Base-by-base conservation (phyloP, 345 rosid species). In the Garcia nutans region DNA sequence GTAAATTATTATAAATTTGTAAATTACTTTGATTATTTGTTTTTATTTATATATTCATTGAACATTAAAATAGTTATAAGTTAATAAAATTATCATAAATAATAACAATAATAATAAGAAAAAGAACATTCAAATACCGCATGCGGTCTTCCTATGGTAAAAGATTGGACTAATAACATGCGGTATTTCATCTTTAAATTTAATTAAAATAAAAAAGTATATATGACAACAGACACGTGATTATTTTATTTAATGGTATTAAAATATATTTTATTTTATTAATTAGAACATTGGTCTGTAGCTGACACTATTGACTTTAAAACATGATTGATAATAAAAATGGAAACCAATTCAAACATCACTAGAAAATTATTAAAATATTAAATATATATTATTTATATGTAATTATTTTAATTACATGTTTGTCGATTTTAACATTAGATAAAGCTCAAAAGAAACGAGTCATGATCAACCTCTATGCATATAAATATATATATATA, bases 391-490 rank as follows among this genome's bases (percentile, higher is more conserved):
- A 17, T 50, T 69, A 3, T 1, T 28, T 28, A 3, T 50, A 15
- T 68, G n/a, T 41, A 3, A 64, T 16, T 7, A 2, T 22, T 22
- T 9, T 10, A 5, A 5, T 28, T 23, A 17, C 7, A 2, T 63
- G 1, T 19, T 0, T 37, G 8, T 55, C 63, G 6, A 20, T 31
- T 70, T 16, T 33, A 54, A 8, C 20, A 2, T 11, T 12, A 20
- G 62, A 55, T 70, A 55, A 70, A 70, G 33, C 31, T n/a, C 26
- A n/a, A 70, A 70, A 70, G 73, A 28, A 45, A 52, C 10, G 0
- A 68, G 10, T 17, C 20, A 26, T 11, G 16, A 67, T 17, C 6
- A 67, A 13, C 28, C 26, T 33, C 3, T 33, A 33, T 33, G 5
- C 5, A 33, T 33, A 33, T 33, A 33, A 1, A 33, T 31, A 31